Base-by-base conservation (phyloP, 2,329 filamentous ascomycete species). In the Paraphoma chrysanthemicola region DNA sequence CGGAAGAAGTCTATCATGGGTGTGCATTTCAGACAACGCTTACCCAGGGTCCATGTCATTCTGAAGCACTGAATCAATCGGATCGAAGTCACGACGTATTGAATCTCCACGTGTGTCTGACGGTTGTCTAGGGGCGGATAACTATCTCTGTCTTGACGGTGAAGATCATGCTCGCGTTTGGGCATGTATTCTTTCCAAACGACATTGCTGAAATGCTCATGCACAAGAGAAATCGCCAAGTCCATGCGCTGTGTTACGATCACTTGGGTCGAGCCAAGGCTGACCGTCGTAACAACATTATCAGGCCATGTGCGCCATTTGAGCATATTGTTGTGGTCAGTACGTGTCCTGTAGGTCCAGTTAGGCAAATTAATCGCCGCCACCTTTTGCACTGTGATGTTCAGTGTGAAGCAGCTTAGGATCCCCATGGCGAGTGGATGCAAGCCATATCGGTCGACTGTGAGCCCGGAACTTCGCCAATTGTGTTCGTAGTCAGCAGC, bases 61-160 rank as follows among this genome's bases (percentile, higher is more conserved):
- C 8, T 44, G 48, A 54, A 58, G 31, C 18, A 36, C 36, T 58
- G 56, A 6, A 58, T 45, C n/a, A 39, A 3, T 2, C 17, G 6
- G 3, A 58, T 39, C 7, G 56, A 52, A 10, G 56, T 51, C 6
- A 58, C 48, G 39, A 58, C 41, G 33, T 58, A 58, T 18, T 36
- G 38, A 12, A 44, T 7, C 16, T 42, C 39, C 42, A 23, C 17
- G 28, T 23, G 7, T 2, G 33, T 10, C 3, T 36, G 33, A 14
- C 33, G 14, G 7, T 6, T 2, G 7, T 36, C 6, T 14, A 36
- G 9, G 3, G 9, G 10, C 33, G 33, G 33, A 3, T 10, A 14
- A 10, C 9, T 36, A 6, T 10, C 33, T 14, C 14, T 6, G 33
- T 14, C 33, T 33, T 33, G 7, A 33, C 12, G 12, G 33, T 36